These are phyloP conservation scores for Phialocephala sp. DNA, from an alignment of 2,329 filamentous ascomycete species.

Conservation along the genomic window DNA sequence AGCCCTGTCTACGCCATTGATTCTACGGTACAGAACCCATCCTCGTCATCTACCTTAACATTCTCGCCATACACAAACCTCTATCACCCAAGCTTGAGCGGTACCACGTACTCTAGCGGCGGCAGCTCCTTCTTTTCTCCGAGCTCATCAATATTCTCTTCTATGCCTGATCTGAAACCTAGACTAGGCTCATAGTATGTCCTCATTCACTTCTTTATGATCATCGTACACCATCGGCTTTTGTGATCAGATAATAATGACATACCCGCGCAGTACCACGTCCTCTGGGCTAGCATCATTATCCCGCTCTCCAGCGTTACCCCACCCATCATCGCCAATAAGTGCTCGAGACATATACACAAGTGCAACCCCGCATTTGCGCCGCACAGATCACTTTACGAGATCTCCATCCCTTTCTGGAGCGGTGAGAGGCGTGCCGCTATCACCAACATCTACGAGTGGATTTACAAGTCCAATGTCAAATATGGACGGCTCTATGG, in stretches of 20 bases:
- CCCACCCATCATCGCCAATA: slow-evolving; percentile 41
- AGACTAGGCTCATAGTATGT: slow-evolving; percentile 42
- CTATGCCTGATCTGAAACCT: slow-evolving; percentile 45
- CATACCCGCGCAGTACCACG: slow-evolving; percentile 34
- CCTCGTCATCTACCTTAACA: slow-evolving; percentile 38
- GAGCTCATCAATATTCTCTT: slow-evolving; percentile 36
- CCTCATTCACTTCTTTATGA: slow-evolving; percentile 11
- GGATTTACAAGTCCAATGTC: slow-evolving; percentile 43
- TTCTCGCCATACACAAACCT: slow-evolving; percentile 41
- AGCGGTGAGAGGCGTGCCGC: slow-evolving; percentile 38
- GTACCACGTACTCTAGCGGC: slow-evolving; percentile 41
- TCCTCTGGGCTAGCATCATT: slow-evolving; percentile 42
- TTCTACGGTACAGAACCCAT: slow-evolving; percentile 38
- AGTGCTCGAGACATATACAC: slow-evolving; percentile 42
- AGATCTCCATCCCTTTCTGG: slow-evolving; percentile 42
- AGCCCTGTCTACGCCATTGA: slow-evolving; percentile 44
- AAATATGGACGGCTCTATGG: slow-evolving; percentile 41
- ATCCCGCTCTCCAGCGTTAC: slow-evolving; percentile 41
- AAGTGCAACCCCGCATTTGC: slow-evolving; percentile 39
- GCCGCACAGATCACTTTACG: slow-evolving; percentile 40
- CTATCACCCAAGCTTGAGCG: slow-evolving; percentile 39
- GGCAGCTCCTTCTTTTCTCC: slow-evolving; percentile 40
- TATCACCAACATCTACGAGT: slow-evolving; percentile 43
- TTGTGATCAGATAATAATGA: slow-evolving; percentile 40
- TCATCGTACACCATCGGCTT: slow-evolving; percentile 26